These are phyloP conservation scores for Coniochaeta sp. DNA, from an alignment of 2,329 filamentous ascomycete genomes.

Conservation along the genomic window DNA sequence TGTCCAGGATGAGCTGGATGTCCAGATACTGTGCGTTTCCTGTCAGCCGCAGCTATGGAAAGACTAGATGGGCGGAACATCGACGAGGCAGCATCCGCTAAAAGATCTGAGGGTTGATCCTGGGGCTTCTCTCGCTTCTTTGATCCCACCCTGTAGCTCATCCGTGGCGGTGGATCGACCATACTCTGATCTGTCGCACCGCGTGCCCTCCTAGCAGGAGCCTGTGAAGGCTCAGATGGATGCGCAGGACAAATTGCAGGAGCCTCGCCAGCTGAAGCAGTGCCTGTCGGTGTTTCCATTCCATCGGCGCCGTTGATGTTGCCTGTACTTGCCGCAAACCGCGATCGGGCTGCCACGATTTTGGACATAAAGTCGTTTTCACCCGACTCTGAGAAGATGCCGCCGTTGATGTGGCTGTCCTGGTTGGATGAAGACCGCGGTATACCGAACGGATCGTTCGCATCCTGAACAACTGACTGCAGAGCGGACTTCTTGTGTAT, in stretches of 20 bases:
- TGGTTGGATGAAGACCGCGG: conserved; percentile 32
- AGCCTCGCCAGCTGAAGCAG: conserved; percentile 32
- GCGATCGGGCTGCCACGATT: conserved; percentile 44
- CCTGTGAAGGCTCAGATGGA: conserved; percentile 40
- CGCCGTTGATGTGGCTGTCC: conserved; percentile 30
- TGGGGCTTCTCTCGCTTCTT: conserved; percentile 32
- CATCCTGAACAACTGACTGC: conserved; percentile 29
- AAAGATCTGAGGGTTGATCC: conserved; percentile 37
- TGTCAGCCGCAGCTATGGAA: conserved; percentile 46
- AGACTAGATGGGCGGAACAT: conserved; percentile 30
- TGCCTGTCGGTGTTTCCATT: conserved; percentile 56
- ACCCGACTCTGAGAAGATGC: conserved; percentile 33
- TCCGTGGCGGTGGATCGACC: conserved; percentile 55
- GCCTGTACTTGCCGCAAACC: conserved; percentile 31
- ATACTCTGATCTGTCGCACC: conserved; percentile 43
- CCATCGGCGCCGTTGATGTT: conserved; percentile 40
- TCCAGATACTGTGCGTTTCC: conserved; percentile 90
- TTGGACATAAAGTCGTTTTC: conserved; percentile 51
- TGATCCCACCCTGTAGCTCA: conserved; percentile 48
- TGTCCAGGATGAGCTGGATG: conserved; percentile 63
- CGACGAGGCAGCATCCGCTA: conserved; percentile 13
- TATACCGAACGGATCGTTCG: conserved; percentile 45
- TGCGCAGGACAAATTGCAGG: conserved; percentile 17
- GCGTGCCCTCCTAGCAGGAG: conserved; percentile 45
- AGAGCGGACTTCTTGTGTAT: conserved; percentile 32